Percentiles rank a stretch among this genome's conserved stretches.
These are phyloP conservation scores for Malus hybrid DNA, from an alignment of 331 rosid genomes.

Conservation along the genomic window DNA sequence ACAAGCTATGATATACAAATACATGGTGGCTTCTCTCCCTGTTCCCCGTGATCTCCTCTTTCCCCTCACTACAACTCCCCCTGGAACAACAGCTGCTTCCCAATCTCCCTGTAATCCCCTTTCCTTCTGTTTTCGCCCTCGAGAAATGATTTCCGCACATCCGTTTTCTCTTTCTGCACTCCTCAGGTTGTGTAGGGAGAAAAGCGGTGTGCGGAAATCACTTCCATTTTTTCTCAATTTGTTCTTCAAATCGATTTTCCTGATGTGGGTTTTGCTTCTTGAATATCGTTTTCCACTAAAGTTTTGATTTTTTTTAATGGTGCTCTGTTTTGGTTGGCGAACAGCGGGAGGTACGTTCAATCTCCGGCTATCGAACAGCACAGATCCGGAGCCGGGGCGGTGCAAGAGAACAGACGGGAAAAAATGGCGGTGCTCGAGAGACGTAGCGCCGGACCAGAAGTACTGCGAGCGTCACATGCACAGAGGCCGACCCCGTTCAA, in stretches of 20 bases:
- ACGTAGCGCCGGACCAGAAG: conserved; percentile 31
- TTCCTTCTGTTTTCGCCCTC: not conserved
- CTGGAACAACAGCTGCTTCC: conserved; percentile 8
- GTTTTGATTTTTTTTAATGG: not conserved
- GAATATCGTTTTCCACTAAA: not conserved
- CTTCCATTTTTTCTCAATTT: too few species aligned
- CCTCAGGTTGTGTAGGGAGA: too few species aligned
- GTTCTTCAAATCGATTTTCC: too few species aligned
- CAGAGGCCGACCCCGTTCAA: conserved; percentile 45
- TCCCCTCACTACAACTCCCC: not conserved
- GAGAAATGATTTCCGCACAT: too few species aligned
- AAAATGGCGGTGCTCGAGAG: conserved; percentile 36
- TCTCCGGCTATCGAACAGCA: conserved; percentile 14
- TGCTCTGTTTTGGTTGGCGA: not conserved
- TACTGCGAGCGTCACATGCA: conserved; percentile 38
- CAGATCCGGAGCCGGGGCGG: conserved; percentile 29
- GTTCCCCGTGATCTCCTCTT: conserved; percentile 59
- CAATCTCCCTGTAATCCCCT: conserved; percentile 5
- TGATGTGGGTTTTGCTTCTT: not conserved
- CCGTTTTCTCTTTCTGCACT: too few species aligned
- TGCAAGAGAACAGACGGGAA: conserved; percentile 35
- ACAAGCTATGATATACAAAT: conserved; percentile 86
- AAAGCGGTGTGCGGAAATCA: too few species aligned
- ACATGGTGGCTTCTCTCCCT: conserved; percentile 71
- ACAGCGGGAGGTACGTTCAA: conserved; percentile 10